Evolutionary conservation across 805 yeast species (phyloP), one percentile per base, ranked within the genome.

Genomic region (Myxozyma melibiosi): DNA sequence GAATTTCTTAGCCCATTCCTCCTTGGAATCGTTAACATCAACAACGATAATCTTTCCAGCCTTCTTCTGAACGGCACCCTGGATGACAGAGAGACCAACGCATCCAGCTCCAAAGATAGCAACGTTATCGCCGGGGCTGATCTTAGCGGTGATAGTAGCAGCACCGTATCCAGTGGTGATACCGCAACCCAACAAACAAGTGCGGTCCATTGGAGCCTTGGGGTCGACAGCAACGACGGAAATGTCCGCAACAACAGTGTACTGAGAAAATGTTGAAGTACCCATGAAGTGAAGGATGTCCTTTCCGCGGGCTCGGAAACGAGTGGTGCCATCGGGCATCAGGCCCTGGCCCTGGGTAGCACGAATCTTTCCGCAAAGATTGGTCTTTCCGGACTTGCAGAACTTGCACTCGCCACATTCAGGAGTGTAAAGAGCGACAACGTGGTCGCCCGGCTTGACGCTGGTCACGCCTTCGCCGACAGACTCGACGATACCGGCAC

Each of bases 141-240:
- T 92, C 67, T 88, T 80, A 58, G 97, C 98, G 50, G 96, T 89
- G 77, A 88, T 88, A 67, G 88, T 82, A 53, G 97, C 99, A 50
- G 98, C 96, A 74, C 99, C 99, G 71, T 88, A 88, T 64, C 99
- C 99, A 51, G 99, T 94, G 53, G 99, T 94, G 69, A 94, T 88
- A 79, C 99, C 99, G 74, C 99, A 94, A 50, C 99, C 99, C 68
- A 95, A 82, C 73, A 95, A 76, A 78, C 98, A 90, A 38, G 91
- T 87, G 70, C 86, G 83, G 70, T 89, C 96, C 72, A 84, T 79
- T 61, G 89, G 87, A 58, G 96, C 97, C 64, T 82, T 74, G 57
- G 86, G 85, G 73, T 90, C 84, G 64, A 94, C 89, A 16, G 96
- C 94, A 57, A 91, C 99, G 44, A 94, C 89, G 11, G 97, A 90